Evolutionary conservation across 768 basidiomycete genomes (phyloP).

Genomic region (Tulasnella sp.): DNA sequence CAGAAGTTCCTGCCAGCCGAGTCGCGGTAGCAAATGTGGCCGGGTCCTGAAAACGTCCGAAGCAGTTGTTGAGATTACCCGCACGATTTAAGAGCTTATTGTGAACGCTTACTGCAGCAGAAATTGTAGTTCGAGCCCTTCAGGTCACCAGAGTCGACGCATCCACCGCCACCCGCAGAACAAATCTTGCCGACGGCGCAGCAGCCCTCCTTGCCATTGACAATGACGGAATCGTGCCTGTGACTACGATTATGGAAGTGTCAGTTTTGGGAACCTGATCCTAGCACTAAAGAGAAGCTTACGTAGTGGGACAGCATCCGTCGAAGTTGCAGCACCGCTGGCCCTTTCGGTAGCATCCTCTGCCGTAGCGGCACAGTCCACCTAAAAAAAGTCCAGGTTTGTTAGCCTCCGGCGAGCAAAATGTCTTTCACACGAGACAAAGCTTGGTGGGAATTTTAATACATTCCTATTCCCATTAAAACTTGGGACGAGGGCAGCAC

Average conservation of each 20-base stretch:
- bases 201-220: slow-evolving; percentile 4
- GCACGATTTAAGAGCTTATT: background rate
- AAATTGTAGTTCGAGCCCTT: slow-evolving; percentile 18
- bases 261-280: background rate
- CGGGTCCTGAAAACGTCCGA: background rate
- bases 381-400: background rate
- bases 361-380: slow-evolving; percentile 16
- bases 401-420: background rate
- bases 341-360: slow-evolving; percentile 9
- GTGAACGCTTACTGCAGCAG: background rate
- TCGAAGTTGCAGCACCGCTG: background rate
- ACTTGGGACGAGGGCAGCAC: no score
- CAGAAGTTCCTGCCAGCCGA: slow-evolving; percentile 5
- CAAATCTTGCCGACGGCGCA: background rate
- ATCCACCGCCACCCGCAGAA: background rate
- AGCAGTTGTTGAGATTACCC: background rate
- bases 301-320: slow-evolving; percentile 22
- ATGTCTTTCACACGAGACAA: background rate
- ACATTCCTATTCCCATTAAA: background rate
- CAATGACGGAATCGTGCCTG: no score
- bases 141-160: slow-evolving; percentile 17
- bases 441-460: background rate
- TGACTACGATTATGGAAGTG: background rate
- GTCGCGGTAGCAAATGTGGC: background rate
- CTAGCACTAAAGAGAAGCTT: background rate